These are phyloP conservation scores for Backusella westeae DNA, from an alignment of 192 early-diverging fungal species.

Conservation along the genomic window DNA sequence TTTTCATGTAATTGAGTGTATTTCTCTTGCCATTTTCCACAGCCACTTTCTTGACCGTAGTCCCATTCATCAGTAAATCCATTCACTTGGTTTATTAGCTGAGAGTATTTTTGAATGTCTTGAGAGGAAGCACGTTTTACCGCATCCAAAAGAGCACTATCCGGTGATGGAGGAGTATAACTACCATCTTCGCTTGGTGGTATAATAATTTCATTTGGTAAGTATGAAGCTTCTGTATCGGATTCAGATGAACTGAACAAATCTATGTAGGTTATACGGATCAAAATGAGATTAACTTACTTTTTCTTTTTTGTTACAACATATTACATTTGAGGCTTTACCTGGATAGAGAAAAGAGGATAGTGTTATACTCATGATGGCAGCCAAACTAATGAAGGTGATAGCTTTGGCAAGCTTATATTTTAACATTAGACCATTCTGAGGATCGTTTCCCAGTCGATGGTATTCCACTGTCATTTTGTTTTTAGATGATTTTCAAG, in stretches of 20 bases:
- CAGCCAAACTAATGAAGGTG: neutral
- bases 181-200: neutral
- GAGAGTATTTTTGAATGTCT: neutral
- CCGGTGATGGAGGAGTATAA: conserved; percentile 2
- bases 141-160: neutral
- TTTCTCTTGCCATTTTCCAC: conserved; percentile 42
- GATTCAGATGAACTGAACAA: neutral
- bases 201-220: neutral
- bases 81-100: neutral
- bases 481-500: neutral
- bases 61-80: neutral
- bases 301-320: neutral
- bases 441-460: neutral
- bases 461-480: neutral
- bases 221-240: neutral
- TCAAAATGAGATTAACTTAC: neutral
- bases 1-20: conserved; percentile 34
- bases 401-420: neutral
- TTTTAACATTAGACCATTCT: neutral
- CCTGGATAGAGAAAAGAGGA: neutral
- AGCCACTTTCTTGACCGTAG: conserved; percentile 24
- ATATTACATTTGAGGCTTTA: neutral
- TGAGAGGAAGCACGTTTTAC: neutral
- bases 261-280: neutral
- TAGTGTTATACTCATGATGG: neutral